Percentiles rank a stretch among this genome's conserved stretches.
Conservation (phyloP, 2,329 filamentous ascomycete genomes). For the Aspergillus viridinutans region DNA sequence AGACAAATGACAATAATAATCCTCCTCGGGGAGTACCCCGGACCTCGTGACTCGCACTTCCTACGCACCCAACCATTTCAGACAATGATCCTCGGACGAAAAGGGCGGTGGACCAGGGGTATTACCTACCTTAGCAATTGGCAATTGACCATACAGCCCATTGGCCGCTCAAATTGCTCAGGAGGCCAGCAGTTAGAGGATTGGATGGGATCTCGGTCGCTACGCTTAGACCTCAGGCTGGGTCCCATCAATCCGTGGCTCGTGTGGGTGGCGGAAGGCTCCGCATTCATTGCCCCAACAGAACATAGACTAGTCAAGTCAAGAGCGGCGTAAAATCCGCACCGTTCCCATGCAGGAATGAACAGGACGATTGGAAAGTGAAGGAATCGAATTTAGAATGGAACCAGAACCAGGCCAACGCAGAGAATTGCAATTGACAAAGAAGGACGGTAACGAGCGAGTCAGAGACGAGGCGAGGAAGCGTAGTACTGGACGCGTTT, state of each 20-base stretch:
- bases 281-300: conserved; percentile 11
- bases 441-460: not conserved
- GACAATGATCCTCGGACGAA: not conserved
- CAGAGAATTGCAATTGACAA: not conserved
- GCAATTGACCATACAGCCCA: not conserved
- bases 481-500: conserved; percentile 12
- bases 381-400: conserved; percentile 1
- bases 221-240: not conserved
- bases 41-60: conserved; percentile 10
- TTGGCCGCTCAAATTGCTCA: not conserved
- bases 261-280: conserved; percentile 14
- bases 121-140: not conserved
- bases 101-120: not conserved
- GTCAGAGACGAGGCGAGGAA: conserved; percentile 1
- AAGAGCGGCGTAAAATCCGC: not conserved
- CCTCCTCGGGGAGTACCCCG: conserved; percentile 7
- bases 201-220: not conserved
- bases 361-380: conserved; percentile 2
- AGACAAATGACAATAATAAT: not conserved
- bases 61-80: not conserved
- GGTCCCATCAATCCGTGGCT: not conserved
- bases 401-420: not conserved
- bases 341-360: not conserved
- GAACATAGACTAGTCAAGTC: not conserved
- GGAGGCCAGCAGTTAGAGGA: conserved; percentile 2